A percentile compares a stretch with the other conserved stretches of the same genome.
Evolutionary conservation across 768 basidiomycete genomes (phyloP).

Genomic region (Collybia nuda): DNA sequence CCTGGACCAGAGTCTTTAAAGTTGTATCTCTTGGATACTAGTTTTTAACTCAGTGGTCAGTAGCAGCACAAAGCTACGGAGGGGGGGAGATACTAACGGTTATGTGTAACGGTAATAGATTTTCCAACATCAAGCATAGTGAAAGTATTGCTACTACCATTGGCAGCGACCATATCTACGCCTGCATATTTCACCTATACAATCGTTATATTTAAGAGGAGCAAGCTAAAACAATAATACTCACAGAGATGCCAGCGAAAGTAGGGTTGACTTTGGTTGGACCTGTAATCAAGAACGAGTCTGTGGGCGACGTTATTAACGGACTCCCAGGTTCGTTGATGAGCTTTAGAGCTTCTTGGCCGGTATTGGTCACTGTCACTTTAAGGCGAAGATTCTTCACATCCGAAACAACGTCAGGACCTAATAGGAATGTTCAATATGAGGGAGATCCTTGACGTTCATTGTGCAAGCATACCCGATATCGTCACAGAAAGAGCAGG

Average conservation of each 20-base stretch:
- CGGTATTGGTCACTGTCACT: conserved; percentile 28
- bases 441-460: background rate
- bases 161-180: conserved; percentile 5
- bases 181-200: background rate
- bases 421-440: background rate
- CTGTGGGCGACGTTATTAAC: conserved; percentile 21
- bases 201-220: background rate
- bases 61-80: no score
- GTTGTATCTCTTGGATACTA: conserved; percentile 28
- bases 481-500: no score
- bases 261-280: conserved; percentile 18
- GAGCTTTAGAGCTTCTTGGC: conserved; percentile 29
- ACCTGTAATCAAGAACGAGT: conserved; percentile 23
- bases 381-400: conserved; percentile 24
- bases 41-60: background rate
- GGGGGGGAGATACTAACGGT: conserved; percentile 16
- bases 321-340: conserved; percentile 27
- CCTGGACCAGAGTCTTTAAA: conserved; percentile 22
- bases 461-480: no score
- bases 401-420: conserved; percentile 14
- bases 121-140: conserved; percentile 21
- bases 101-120: conserved; percentile 10
- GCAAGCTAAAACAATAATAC: conserved; percentile 16
- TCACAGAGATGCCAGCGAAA: conserved; percentile 20
- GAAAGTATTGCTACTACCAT: conserved; percentile 10